Evolutionary conservation across 2,329 filamentous ascomycete genomes (phyloP), one percentile per base, ranked within the genome.

Genomic region (Epichloe sp.): DNA sequence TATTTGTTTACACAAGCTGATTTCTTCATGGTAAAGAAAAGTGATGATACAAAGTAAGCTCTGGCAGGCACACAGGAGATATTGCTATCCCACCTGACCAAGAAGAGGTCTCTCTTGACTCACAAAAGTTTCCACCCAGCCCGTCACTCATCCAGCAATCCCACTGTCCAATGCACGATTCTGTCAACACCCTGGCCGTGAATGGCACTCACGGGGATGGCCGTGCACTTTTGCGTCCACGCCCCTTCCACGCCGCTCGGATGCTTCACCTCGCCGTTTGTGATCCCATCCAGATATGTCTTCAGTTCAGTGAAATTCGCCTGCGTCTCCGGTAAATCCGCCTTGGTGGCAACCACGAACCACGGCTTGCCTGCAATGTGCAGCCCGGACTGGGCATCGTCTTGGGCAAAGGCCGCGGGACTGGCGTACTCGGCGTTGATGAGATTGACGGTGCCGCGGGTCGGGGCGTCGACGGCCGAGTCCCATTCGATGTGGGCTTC

Each of bases 301-400:
- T 82, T 81, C 58, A 98, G 70, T 48, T 71, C 68, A 37, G 66
- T 68, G 64, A 88, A 98, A 63, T 93, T 94, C 23, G 81, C 77
- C 64, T 89, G 79, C 2, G 93, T 95, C 3, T 77, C 78, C 3
- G 83, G 79, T 50, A 95, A 65, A 64, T 97, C 91, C 1, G 88
- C 90, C 68, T 97, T 97, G 19, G 90, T 96, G 1, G 88, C 91
- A 43, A 96, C 82, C 5, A 96, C 90, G 61, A 95, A 93, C 93
- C 93, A 98, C 1, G 93, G 90, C 70, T 98, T 98, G 36, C 79
- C 80, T n/a, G 86, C 86, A 57, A 97, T 94, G 41, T 85, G 80
- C n/a, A 86, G 63, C n/a, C 67, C 73, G 3, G 66, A 63, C 3
- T 52, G 50, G 1, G 50, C 44, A 7, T 58, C 53, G 5, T 51